Evolutionary conservation across 768 basidiomycete genomes (phyloP).

Genomic region (Boletus reticulatus): DNA sequence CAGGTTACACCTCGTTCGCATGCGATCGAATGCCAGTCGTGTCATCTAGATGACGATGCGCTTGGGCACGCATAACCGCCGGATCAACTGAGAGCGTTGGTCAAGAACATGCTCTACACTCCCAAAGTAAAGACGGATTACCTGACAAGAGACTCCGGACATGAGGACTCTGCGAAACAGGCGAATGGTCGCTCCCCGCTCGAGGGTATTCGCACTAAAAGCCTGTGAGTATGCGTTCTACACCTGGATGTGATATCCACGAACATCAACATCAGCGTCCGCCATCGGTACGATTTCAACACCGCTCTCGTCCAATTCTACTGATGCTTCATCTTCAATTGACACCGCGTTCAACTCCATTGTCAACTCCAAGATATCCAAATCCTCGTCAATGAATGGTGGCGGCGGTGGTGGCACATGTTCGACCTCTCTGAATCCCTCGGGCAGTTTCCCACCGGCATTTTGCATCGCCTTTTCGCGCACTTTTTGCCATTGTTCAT

Average conservation of each 20-base stretch:
- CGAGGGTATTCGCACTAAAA: slow-evolving; percentile 66
- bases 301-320: slow-evolving; percentile 75
- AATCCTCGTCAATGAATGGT: slow-evolving; percentile 73
- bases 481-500: slow-evolving; percentile 87
- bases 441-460: slow-evolving; percentile 67
- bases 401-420: slow-evolving; percentile 82
- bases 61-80: slow-evolving; percentile 82
- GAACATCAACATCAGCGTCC: slow-evolving; percentile 83
- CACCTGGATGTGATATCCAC: slow-evolving; percentile 32
- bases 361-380: slow-evolving; percentile 83
- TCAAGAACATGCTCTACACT: slow-evolving; percentile 9
- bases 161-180: slow-evolving; percentile 66
- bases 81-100: slow-evolving; percentile 66
- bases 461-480: slow-evolving; percentile 75
- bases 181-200: slow-evolving; percentile 58
- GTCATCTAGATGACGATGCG: slow-evolving; percentile 80
- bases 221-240: slow-evolving; percentile 18
- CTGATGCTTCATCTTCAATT: slow-evolving; percentile 61
- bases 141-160: slow-evolving; percentile 93
- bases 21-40: slow-evolving; percentile 30
- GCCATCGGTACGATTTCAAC: slow-evolving; percentile 90
- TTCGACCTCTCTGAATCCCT: slow-evolving; percentile 64
- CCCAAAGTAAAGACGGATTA: slow-evolving; percentile 28
- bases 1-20: slow-evolving; percentile 27
- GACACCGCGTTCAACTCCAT: slow-evolving; percentile 86